Percentiles rank a stretch among this genome's conserved stretches.
Conservation (phyloP, 148 eudicot species). For the Chenopodium berlandieri region DNA sequence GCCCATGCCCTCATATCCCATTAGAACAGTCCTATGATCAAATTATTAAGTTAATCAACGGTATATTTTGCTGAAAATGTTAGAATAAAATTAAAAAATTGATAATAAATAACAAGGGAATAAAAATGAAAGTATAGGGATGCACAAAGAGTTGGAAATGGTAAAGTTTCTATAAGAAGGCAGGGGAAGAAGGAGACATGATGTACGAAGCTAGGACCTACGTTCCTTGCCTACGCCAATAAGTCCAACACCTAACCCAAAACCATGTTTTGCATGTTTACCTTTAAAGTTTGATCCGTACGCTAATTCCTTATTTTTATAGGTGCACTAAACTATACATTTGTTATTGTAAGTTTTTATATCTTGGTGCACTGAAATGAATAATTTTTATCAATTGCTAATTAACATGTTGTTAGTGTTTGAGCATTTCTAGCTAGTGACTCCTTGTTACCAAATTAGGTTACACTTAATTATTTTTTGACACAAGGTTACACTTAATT, state of each 20-base stretch:
- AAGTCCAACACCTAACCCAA: slow-evolving; percentile 5
- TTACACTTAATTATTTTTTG: neutral
- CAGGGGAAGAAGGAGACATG: neutral
- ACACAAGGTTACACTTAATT: no score
- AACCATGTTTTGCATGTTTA: slow-evolving; percentile 2
- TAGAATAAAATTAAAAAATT: no score
- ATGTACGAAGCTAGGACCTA: slow-evolving; percentile 11
- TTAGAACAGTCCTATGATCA: no score
- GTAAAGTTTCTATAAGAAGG: neutral
- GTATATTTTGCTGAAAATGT: no score
- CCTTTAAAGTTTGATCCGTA: slow-evolving; percentile 23
- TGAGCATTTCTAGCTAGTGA: slow-evolving; percentile 1
- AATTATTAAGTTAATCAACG: no score
- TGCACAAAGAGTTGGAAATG: slow-evolving; percentile 2
- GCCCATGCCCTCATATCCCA: no score
- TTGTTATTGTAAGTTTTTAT: no score
- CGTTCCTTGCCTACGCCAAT: slow-evolving; percentile 1
- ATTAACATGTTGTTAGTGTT: neutral
- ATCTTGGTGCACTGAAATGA: neutral
- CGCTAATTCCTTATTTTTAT: neutral
- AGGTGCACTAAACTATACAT: neutral
- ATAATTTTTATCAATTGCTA: neutral
- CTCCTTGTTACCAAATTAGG: slow-evolving; percentile 3
- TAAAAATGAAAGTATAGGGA: slow-evolving; percentile 1
- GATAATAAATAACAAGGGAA: neutral